Evolutionary conservation across 768 basidiomycete genomes (phyloP), one percentile per base, ranked within the genome.

Genomic region (Boletus vermiculosoides): DNA sequence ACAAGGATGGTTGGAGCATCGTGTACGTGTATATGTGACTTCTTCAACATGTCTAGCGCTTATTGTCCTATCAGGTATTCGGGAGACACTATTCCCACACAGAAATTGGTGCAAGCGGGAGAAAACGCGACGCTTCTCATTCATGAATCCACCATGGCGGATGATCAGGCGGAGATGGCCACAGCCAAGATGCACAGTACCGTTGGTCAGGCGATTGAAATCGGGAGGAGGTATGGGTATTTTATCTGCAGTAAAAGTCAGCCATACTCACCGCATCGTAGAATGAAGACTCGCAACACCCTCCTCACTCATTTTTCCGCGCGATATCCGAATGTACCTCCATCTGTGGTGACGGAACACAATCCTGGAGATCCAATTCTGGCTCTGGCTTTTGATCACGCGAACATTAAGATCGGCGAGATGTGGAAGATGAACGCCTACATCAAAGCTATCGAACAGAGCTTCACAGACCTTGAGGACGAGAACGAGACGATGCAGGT

Each of bases 301-400:
- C 82, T 98, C n/a, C 81, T 98, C 22, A 98, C 94, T 0, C 95
- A 98, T 70, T 98, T 98, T 74, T 97, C 94, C 11, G 91, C 91
- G 40, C 86, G 94, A 30, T 95, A 96, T 71, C 93, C 95, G 18
- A 93, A 90, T 63, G 77, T 95, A 68, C 92, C 92, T 4, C 74
- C 80, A 5, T 71, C 78, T 12, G 66, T 74, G 15, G 59, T 56
- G 37, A 67, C 46, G 49, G 52, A 58, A 56, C 58, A 25, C 39
- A 54, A 45, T 51, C 52, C 54, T 40, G 68, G 55, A 42, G 74
- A 76, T 40, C 83, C 85, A 0, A 71, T 79, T 8, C 67, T 96
- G 8, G 88, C 85, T 1, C 75, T 93, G 25, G 93, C 93, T 4
- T 90, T 96, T 66, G 96, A 98, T 69, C 82, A 88, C 62, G 78